A percentile compares a stretch with the other conserved stretches of the same genome.
Conservation (phyloP, 2,329 filamentous ascomycete species). For the Xylaria sp. region DNA sequence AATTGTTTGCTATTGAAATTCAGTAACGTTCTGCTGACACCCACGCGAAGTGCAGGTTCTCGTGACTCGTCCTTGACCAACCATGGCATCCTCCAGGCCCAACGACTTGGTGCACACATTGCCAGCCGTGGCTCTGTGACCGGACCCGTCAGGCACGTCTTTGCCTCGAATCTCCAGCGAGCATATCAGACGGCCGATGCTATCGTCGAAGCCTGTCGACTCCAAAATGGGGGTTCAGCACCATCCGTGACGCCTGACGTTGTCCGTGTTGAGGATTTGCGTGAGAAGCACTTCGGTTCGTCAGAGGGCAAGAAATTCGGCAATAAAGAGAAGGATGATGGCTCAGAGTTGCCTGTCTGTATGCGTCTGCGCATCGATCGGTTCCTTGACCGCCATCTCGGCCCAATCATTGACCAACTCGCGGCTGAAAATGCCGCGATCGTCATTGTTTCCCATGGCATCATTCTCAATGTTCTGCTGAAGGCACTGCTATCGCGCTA, state of each 20-base stretch:
- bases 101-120: conserved; percentile 74
- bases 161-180: conserved; percentile 81
- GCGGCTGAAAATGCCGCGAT: conserved; percentile 56
- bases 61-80: conserved; percentile 84
- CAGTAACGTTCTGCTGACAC: conserved; percentile 17
- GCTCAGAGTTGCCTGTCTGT: conserved; percentile 71
- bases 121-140: conserved; percentile 46
- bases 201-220: conserved; percentile 66
- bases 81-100: conserved; percentile 84
- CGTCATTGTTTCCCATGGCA: conserved; percentile 83
- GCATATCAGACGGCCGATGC: conserved; percentile 77
- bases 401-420: conserved; percentile 62
- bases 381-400: conserved; percentile 74
- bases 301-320: conserved; percentile 73
- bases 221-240: neutral
- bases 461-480: conserved; percentile 79
- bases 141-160: conserved; percentile 69
- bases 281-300: conserved; percentile 80
- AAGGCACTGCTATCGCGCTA: conserved; percentile 69
- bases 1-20: neutral
- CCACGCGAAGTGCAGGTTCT: conserved; percentile 72
- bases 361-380: conserved; percentile 72
- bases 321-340: conserved; percentile 56
- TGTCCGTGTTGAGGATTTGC: conserved; percentile 61
- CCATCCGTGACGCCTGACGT: conserved; percentile 48